These are phyloP conservation scores for Cajanus cajan DNA, from an alignment of 306 rosid genomes.

Conservation along the genomic window DNA sequence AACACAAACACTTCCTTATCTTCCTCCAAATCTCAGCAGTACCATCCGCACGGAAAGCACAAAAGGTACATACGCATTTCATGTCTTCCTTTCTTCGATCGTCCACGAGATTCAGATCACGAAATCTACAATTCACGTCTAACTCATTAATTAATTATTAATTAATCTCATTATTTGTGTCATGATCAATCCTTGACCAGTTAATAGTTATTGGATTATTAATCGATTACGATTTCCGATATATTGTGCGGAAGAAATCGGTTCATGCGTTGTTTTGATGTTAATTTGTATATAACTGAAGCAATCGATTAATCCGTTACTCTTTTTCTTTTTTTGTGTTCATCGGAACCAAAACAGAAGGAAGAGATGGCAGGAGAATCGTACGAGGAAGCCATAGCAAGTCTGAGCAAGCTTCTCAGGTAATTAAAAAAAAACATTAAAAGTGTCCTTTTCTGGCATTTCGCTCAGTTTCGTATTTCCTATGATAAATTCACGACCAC, in stretches of 20 bases:
- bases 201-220: background rate
- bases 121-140: background rate
- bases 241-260: background rate
- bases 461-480: background rate
- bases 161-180: background rate
- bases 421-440: background rate
- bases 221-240: background rate
- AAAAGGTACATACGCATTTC: background rate
- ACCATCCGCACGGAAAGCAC: background rate
- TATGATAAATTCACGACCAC: background rate
- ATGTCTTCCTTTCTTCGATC: background rate
- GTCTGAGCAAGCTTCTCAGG: conserved; percentile 68
- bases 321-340: background rate
- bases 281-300: background rate
- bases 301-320: too few relatives aligned
- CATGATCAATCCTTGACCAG: background rate
- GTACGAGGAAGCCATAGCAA: conserved; percentile 74
- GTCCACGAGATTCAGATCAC: background rate
- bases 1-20: background rate
- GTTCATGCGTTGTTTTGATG: background rate
- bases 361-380: conserved; percentile 81
- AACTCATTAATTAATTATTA: background rate
- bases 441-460: background rate
- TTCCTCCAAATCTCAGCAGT: background rate
- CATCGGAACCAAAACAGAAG: conserved; percentile 41